Percentiles rank a stretch among this genome's conserved stretches.
Conservation (phyloP, 2,329 filamentous ascomycete species). For the Capronia americana region DNA sequence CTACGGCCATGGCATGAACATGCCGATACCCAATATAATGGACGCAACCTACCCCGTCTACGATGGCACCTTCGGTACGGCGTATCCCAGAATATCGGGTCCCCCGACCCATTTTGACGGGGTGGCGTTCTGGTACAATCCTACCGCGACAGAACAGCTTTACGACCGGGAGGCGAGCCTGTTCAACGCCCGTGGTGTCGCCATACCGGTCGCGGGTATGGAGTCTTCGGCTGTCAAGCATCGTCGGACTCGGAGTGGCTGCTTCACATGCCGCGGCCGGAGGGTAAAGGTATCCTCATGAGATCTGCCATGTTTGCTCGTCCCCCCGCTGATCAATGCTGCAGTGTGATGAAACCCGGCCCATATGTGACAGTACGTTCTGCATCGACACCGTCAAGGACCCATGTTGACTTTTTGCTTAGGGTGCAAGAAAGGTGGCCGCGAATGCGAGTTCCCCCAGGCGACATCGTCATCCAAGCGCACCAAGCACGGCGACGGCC, state of each 20-base stretch:
- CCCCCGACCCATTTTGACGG: conserved; percentile 48
- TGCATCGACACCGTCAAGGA: conserved; percentile 4
- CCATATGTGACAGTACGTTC: conserved; percentile 75
- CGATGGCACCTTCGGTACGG: conserved; percentile 40
- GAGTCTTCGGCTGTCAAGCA: conserved; percentile 75
- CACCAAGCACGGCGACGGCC: conserved; percentile 43
- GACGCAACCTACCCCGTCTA: conserved; percentile 35
- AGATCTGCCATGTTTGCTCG: conserved; percentile 1
- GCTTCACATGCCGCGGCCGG: conserved; percentile 86
- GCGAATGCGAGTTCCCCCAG: conserved; percentile 90
- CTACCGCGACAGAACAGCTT: conserved; percentile 41
- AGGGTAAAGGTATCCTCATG: conserved; percentile 71
- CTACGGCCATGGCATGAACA: conserved; percentile 38
- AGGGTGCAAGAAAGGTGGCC: conserved; percentile 89
- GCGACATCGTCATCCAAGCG: conserved; percentile 58
- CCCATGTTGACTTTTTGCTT: conserved; percentile 25
- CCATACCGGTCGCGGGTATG: conserved; percentile 26
- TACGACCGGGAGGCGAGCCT: conserved; percentile 44
- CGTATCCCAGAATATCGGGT: conserved; percentile 35
- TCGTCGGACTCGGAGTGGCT: conserved; percentile 89
- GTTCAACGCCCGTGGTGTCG: conserved; percentile 39
- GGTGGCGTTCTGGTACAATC: conserved; percentile 53
- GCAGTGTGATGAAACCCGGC: conserved; percentile 88
- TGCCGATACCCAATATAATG: conserved; percentile 35
- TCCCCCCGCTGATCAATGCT: conserved; percentile 9